Evolutionary conservation across 192 early-diverging fungal genomes (phyloP).

Genomic region (Neocallimastix lanati): DNA sequence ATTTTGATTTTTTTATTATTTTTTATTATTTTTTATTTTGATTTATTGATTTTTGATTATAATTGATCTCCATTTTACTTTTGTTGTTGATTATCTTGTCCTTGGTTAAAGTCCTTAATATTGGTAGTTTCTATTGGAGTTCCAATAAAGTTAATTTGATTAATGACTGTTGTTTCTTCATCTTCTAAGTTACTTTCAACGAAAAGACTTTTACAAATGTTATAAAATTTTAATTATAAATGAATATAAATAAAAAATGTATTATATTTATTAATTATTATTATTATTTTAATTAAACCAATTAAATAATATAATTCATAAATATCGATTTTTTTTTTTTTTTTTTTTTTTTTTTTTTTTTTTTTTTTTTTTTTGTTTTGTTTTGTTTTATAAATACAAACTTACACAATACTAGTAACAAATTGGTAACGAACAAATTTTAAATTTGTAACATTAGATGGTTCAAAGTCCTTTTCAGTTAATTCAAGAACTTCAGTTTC

Average conservation of each 20-base stretch:
- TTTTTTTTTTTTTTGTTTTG: no score
- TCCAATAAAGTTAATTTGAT: not conserved
- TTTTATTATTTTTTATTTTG: no score
- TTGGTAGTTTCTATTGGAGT: not conserved
- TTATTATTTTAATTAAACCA: no score
- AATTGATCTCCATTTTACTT: no score
- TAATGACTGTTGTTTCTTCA: slow-evolving; percentile 52
- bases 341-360: no score
- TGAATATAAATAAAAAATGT: no score
- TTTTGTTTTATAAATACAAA: no score
- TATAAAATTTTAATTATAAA: not conserved
- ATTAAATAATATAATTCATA: no score
- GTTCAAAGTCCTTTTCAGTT: slow-evolving; percentile 44
- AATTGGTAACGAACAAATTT: slow-evolving; percentile 90
- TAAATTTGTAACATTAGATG: slow-evolving; percentile 46
- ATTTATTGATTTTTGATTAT: no score
- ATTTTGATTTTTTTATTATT: no score
- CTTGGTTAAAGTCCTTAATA: not conserved
- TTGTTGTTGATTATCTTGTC: not conserved
- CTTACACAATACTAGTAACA: slow-evolving; percentile 18
- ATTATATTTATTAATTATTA: no score
- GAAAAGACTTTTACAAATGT: slow-evolving; percentile 36
- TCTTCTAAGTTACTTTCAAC: slow-evolving; percentile 70
- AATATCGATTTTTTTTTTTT: no score
- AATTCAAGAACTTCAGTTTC: slow-evolving; percentile 62